These are phyloP conservation scores for Pichia eremophila DNA, from an alignment of 805 yeast genomes.

Conservation along the genomic window DNA sequence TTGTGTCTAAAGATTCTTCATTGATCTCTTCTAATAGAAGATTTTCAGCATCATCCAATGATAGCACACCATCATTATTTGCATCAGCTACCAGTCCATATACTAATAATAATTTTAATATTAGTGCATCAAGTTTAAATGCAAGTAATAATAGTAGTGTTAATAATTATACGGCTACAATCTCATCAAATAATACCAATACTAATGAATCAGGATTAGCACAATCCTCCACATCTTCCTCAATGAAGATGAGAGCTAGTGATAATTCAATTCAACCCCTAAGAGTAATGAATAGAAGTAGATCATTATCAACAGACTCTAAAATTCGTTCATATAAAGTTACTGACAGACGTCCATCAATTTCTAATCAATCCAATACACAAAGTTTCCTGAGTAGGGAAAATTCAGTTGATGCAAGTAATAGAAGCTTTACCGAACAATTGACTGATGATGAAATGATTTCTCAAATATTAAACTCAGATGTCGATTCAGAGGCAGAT, in stretches of 20 bases:
- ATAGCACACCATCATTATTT: conserved; percentile 19
- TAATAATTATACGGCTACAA: background rate
- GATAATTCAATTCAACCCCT: conserved; percentile 7
- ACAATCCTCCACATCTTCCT: background rate
- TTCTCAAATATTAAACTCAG: conserved; percentile 7
- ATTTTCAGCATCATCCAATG: conserved; percentile 19
- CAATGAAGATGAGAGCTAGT: conserved; percentile 4
- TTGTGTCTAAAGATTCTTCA: conserved; percentile 21
- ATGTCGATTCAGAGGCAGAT: conserved; percentile 6
- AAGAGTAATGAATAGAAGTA: conserved; percentile 6
- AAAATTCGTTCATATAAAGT: conserved; percentile 8
- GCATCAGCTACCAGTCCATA: conserved; percentile 21
- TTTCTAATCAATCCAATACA: background rate
- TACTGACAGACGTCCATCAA: conserved; percentile 4
- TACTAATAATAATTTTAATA: conserved; percentile 1
- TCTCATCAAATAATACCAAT: background rate
- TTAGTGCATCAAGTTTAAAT: background rate
- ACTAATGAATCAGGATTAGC: background rate
- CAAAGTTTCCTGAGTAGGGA: background rate
- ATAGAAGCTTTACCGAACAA: no score
- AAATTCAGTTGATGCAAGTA: background rate
- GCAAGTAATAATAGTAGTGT: background rate
- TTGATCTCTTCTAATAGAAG: conserved; percentile 19
- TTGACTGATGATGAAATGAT: conserved; percentile 4
- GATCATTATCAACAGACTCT: conserved; percentile 12